Evolutionary conservation across 176 grass and related monocot species (phyloP).

Genomic region (Alopecurus myosuroides): DNA sequence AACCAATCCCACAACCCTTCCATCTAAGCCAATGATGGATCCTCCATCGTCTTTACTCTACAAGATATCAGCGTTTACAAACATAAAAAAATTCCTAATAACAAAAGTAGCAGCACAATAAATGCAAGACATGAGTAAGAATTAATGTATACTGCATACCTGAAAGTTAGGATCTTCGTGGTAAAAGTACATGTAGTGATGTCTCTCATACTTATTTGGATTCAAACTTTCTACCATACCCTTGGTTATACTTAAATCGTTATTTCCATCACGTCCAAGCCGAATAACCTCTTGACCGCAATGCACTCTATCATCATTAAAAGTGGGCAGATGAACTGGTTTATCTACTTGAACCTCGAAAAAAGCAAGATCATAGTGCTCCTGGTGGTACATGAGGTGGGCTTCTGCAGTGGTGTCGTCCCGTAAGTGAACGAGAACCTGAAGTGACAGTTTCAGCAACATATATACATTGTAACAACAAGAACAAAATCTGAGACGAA

Average conservation of each 20-base stretch:
- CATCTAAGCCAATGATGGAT: too few relatives aligned
- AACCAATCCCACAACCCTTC: not conserved
- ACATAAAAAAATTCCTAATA: not conserved
- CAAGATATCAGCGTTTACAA: too few relatives aligned
- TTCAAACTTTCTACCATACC: not conserved
- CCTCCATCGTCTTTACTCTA: not conserved
- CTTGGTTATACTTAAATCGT: not conserved
- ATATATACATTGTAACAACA: too few relatives aligned
- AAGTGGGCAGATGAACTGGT: not conserved
- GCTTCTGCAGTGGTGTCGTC: not conserved
- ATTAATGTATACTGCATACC: not conserved
- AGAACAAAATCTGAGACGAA: too few relatives aligned
- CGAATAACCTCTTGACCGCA: not conserved
- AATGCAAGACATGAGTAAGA: not conserved
- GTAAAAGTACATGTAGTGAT: not conserved
- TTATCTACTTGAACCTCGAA: not conserved
- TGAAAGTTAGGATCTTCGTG: not conserved
- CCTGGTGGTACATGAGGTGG: not conserved
- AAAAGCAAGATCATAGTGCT: conserved; percentile 1
- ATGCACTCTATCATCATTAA: not conserved
- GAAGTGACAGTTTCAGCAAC: too few relatives aligned
- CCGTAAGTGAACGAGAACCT: not conserved
- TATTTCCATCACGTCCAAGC: not conserved
- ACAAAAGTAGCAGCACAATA: too few relatives aligned
- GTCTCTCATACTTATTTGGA: not conserved